Conservation (phyloP, 2,329 filamentous ascomycete genomes). For the Talaromyces marneffei region DNA sequence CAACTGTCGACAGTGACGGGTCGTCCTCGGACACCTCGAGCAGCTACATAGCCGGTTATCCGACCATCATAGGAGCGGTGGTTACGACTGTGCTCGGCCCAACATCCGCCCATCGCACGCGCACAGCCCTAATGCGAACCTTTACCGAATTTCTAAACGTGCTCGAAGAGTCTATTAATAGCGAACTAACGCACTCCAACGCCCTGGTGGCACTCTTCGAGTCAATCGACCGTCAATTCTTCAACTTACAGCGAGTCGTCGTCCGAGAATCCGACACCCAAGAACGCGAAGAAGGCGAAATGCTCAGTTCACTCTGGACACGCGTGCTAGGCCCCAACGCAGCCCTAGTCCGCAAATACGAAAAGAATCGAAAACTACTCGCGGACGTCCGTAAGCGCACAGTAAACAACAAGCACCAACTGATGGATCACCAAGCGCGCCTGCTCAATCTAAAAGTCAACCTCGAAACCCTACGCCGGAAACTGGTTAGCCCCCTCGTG, state of each 20-base stretch:
- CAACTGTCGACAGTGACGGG: neutral
- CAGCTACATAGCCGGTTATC: conserved; percentile 33
- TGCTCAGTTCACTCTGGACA: conserved; percentile 80
- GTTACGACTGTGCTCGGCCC: conserved; percentile 71
- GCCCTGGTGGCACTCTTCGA: conserved; percentile 86
- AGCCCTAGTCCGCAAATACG: conserved; percentile 75
- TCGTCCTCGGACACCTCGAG: neutral
- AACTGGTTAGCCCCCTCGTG: conserved; percentile 78
- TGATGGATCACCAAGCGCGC: conserved; percentile 80
- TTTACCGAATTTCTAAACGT: conserved; percentile 83
- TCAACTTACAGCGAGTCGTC: conserved; percentile 78
- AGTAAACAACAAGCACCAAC: conserved; percentile 76
- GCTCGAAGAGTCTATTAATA: conserved; percentile 81
- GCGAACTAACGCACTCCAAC: conserved; percentile 73
- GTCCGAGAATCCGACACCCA: conserved; percentile 77
- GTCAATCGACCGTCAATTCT: conserved; percentile 81
- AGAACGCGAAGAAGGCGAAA: conserved; percentile 71
- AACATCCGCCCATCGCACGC: conserved; percentile 74
- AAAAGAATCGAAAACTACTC: conserved; percentile 78
- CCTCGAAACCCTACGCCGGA: conserved; percentile 75
- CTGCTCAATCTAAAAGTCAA: conserved; percentile 79
- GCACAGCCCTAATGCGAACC: conserved; percentile 72
- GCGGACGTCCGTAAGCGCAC: conserved; percentile 74
- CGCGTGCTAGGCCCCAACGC: conserved; percentile 73
- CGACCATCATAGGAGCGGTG: conserved; percentile 63